Conservation (phyloP, 441 rosid genomes). For the Cnidoscolus chayamansa region DNA sequence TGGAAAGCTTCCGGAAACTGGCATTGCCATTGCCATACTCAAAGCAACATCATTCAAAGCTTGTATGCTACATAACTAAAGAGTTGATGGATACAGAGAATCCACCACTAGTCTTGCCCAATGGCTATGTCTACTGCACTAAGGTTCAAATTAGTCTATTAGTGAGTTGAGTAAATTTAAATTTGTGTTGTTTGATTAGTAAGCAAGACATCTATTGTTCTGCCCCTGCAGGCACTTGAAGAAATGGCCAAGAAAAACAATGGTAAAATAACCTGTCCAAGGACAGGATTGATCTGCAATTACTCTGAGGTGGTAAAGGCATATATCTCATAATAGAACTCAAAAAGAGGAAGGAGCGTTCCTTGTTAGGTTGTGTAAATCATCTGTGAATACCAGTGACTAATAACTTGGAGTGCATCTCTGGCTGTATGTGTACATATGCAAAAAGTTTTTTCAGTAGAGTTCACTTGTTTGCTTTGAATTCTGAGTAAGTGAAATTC, state of each 20-base stretch:
- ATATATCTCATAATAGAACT: constrained; percentile 50
- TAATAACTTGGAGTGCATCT: background rate
- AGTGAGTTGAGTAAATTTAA: background rate
- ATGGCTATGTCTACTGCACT: constrained; percentile 85
- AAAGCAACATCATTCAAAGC: constrained; percentile 92
- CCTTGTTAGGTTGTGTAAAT: background rate
- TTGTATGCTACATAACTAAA: constrained; percentile 88
- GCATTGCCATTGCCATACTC: constrained; percentile 81
- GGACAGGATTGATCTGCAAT: constrained; percentile 59
- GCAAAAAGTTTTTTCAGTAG: background rate
- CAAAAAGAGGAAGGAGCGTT: background rate
- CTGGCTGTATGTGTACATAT: constrained; percentile 21
- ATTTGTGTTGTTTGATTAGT: background rate
- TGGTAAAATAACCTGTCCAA: constrained; percentile 76
- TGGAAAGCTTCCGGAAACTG: constrained; percentile 79
- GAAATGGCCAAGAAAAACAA: constrained; percentile 80
- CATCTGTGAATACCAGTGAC: constrained; percentile 21
- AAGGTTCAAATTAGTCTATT: constrained; percentile 48
- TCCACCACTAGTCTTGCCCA: constrained; percentile 91
- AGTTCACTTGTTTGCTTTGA: background rate
- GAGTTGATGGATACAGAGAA: constrained; percentile 96
- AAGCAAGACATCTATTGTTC: constrained; percentile 11
- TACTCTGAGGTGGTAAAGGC: constrained; percentile 77
- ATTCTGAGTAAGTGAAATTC: constrained; percentile 4
- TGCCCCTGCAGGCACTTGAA: constrained; percentile 68